These are phyloP conservation scores for Pythium brachiatum DNA, from an alignment of 352 stramenopile species.

Conservation along the genomic window DNA sequence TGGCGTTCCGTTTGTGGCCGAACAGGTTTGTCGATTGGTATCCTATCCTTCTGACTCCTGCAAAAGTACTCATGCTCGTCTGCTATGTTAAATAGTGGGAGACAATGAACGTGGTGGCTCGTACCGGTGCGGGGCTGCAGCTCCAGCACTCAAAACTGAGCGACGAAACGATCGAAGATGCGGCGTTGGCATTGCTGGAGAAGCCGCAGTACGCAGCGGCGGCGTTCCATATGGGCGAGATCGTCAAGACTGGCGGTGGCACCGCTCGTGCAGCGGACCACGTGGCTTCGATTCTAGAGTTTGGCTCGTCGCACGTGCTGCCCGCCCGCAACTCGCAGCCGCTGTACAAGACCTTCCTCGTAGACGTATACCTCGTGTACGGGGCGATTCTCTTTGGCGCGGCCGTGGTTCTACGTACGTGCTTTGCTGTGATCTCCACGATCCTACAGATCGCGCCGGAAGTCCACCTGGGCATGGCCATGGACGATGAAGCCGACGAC, in stretches of 20 bases:
- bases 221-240: constrained; percentile 46
- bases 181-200: constrained; percentile 39
- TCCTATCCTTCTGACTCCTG: background rate
- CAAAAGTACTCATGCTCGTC: background rate
- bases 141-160: constrained; percentile 40
- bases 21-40: constrained; percentile 37
- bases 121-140: constrained; percentile 46
- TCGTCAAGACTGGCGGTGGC: constrained; percentile 62
- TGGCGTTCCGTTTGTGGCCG: constrained; percentile 66
- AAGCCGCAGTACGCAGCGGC: constrained; percentile 36
- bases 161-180: constrained; percentile 29
- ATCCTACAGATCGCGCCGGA: constrained; percentile 51
- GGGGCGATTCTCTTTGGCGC: constrained; percentile 75
- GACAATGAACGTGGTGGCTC: constrained; percentile 55
- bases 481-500: constrained; percentile 21
- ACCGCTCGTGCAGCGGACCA: constrained; percentile 49
- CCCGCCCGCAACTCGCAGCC: constrained; percentile 59
- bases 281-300: constrained; percentile 51
- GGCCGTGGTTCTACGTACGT: constrained; percentile 79
- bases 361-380: constrained; percentile 88
- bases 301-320: constrained; percentile 49
- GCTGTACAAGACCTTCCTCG: constrained; percentile 80
- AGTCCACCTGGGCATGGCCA: constrained; percentile 24
- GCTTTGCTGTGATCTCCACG: constrained; percentile 62
- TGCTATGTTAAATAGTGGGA: constrained; percentile 42